Conservation (phyloP, 1,139 yeast genomes). For the Pichia sp. region DNA sequence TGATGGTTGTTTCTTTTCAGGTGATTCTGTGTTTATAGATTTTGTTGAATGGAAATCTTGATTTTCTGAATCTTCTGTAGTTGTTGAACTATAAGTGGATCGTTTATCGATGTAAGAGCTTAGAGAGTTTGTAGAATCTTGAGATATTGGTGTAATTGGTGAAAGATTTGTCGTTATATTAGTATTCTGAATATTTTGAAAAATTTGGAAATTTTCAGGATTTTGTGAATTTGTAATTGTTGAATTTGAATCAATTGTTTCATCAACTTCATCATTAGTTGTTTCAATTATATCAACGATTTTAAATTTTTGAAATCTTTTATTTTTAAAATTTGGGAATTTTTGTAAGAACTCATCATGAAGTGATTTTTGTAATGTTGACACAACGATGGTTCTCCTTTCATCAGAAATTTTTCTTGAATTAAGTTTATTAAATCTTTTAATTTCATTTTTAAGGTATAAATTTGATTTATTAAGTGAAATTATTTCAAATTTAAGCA, state of each 20-base stretch:
- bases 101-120: not conserved
- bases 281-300: conserved; percentile 2
- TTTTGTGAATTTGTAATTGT: not conserved
- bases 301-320: conserved; percentile 6
- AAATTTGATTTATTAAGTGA: conserved; percentile 16
- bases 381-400: conserved; percentile 21
- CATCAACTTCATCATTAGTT: not conserved
- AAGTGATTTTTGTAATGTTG: conserved; percentile 11
- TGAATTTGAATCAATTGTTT: not conserved
- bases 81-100: not conserved
- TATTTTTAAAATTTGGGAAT: conserved; percentile 1
- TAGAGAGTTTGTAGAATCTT: not conserved
- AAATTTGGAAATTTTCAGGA: no score
- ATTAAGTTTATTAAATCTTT: conserved; percentile 17
- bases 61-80: not conserved
- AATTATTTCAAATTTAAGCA: conserved; percentile 24
- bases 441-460: conserved; percentile 17
- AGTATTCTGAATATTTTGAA: no score
- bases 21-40: not conserved
- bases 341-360: conserved; percentile 15
- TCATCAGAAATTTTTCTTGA: conserved; percentile 20
- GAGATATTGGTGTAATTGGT: conserved; percentile 1
- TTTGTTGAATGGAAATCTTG: not conserved
- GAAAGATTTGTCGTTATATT: not conserved
- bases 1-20: not conserved